Conservation (phyloP, 441 rosid genomes). For the Erysimum pusillum region DNA sequence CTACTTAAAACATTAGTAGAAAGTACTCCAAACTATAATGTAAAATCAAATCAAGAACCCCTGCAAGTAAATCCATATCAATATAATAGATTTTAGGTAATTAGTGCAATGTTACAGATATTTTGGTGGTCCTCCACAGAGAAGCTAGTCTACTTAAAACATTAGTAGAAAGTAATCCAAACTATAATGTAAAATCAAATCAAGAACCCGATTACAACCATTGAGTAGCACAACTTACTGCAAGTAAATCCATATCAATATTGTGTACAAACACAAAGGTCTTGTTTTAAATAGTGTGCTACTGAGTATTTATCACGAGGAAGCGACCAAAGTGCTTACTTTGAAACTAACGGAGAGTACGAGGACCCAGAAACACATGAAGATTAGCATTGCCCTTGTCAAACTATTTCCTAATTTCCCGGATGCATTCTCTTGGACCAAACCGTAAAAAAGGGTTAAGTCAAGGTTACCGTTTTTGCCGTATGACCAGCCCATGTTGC, state of each 20-base stretch:
- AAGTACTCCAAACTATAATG: no score
- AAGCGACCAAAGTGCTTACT: conserved; percentile 59
- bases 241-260: conserved; percentile 36
- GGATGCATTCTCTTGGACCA: conserved; percentile 56
- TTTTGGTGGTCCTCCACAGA: no score
- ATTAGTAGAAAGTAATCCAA: no score
- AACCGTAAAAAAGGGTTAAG: conserved; percentile 42
- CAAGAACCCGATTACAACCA: not conserved
- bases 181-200: not conserved
- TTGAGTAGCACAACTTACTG: conserved; percentile 37
- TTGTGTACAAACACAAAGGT: conserved; percentile 30
- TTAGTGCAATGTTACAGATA: no score
- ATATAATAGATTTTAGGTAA: no score
- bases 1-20: no score
- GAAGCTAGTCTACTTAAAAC: no score
- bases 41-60: no score
- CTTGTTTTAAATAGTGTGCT: not conserved
- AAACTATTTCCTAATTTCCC: conserved; percentile 10
- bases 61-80: no score
- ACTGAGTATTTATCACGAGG: conserved; percentile 52
- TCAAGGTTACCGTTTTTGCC: conserved; percentile 66
- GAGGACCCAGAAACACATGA: conserved; percentile 73
- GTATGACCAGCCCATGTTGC: conserved; percentile 64
- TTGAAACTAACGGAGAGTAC: conserved; percentile 72
- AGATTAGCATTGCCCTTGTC: conserved; percentile 59